A percentile compares a stretch with the other conserved stretches of the same genome.
Conservation (phyloP, 257 asterid species). For the Nicotiana tabacum region DNA sequence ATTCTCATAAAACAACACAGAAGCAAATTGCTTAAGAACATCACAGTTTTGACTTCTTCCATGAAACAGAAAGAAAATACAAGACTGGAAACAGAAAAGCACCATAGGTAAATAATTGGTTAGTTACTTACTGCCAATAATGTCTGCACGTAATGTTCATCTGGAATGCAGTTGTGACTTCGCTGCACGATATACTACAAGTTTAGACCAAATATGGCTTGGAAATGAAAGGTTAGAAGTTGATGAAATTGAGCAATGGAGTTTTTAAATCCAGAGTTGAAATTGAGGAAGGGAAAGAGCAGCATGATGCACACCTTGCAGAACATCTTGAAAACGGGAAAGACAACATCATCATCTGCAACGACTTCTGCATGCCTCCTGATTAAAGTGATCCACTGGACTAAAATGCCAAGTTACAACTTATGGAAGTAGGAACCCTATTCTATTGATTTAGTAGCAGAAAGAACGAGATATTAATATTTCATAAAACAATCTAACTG, state of each 20-base stretch:
- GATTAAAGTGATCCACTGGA: conserved; percentile 81
- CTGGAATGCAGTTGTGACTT: conserved; percentile 94
- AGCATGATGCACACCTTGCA: conserved; percentile 57
- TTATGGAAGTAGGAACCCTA: background rate
- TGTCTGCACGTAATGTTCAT: conserved; percentile 91
- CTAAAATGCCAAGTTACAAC: background rate
- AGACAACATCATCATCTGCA: conserved; percentile 59
- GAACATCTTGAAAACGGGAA: conserved; percentile 60
- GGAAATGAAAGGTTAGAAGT: background rate
- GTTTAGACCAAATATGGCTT: conserved; percentile 9
- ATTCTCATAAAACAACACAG: background rate
- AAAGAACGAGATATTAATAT: background rate
- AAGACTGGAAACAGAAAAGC: background rate
- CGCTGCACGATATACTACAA: conserved; percentile 47
- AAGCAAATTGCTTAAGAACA: background rate
- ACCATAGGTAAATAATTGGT: background rate
- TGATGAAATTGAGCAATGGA: background rate
- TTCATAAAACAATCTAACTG: background rate
- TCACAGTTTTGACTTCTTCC: background rate
- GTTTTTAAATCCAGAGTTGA: background rate
- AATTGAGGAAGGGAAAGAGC: background rate
- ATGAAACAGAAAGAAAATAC: background rate
- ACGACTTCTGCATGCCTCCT: conserved; percentile 74
- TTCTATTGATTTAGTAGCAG: background rate
- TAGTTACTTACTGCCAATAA: conserved; percentile 65